These are phyloP conservation scores for Paraconiothyrium sp. DNA, from an alignment of 2,329 filamentous ascomycete species.

Conservation along the genomic window DNA sequence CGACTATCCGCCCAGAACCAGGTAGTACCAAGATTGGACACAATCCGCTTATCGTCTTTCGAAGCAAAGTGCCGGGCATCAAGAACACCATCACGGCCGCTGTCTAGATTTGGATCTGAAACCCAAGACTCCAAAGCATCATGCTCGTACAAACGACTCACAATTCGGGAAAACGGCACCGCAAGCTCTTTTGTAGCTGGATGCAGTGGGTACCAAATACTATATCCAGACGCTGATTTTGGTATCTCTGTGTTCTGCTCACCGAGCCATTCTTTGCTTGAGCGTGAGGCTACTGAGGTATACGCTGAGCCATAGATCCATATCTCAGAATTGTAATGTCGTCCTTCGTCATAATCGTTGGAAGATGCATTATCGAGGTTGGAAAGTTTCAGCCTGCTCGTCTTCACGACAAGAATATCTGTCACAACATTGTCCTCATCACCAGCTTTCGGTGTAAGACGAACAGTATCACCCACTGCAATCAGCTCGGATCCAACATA, in stretches of 20 bases:
- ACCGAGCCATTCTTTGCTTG: slow-evolving; percentile 36
- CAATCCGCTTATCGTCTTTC: slow-evolving; percentile 60
- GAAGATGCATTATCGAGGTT: slow-evolving; percentile 59
- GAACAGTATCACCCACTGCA: slow-evolving; percentile 63
- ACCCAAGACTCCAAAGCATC: slow-evolving; percentile 60
- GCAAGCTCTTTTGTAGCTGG: slow-evolving; percentile 52
- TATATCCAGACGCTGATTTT: slow-evolving; percentile 51
- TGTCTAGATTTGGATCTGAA: slow-evolving; percentile 46
- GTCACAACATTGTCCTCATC: slow-evolving; percentile 43
- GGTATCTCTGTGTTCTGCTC: slow-evolving; percentile 28
- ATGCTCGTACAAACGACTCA: slow-evolving; percentile 65
- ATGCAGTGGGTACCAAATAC: slow-evolving; percentile 62
- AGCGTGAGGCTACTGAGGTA: slow-evolving; percentile 48
- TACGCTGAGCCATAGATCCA: slow-evolving; percentile 62
- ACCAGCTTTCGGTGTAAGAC: slow-evolving; percentile 51
- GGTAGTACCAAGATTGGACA: slow-evolving; percentile 44
- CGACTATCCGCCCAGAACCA: slow-evolving; percentile 69
- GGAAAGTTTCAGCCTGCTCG: slow-evolving; percentile 61
- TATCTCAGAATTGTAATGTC: slow-evolving; percentile 58
- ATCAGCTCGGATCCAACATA: slow-evolving; percentile 67
- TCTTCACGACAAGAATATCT: slow-evolving; percentile 64
- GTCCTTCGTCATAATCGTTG: slow-evolving; percentile 56
- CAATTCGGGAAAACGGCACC: slow-evolving; percentile 61
- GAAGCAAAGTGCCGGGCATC: slow-evolving; percentile 59
- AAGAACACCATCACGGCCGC: slow-evolving; percentile 58